Base-by-base conservation (phyloP, 1,139 yeast genomes). In the Magnusiomyces magnusii region DNA sequence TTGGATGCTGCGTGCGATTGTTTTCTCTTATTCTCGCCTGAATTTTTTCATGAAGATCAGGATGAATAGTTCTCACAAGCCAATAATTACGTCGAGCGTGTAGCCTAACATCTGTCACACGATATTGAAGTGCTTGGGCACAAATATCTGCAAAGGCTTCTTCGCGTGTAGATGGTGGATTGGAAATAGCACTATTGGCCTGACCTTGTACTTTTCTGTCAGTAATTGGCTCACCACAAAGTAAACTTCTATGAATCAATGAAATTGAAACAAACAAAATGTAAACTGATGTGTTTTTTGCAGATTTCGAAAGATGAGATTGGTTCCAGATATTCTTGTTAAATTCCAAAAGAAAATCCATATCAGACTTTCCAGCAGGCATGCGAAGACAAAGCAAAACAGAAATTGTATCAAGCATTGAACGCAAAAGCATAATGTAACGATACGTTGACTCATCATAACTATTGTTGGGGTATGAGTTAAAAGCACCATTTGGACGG, bases 361-460 rank as follows among this genome's bases (percentile, higher is more conserved):
- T 7, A 23, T 53, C 55, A n/a, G 36, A n/a, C 13, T 25, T 23
- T 10, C 55, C 55, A 27, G 34, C 39, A 27, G 55, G 55, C 27
- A 53, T 25, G 3, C 24, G 24, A 10, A 53, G 25, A 24, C 55
- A 53, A 3, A 53, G 50, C 42, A 53, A 21, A 5, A 42, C 51
- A 2, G 55, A 53, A n/a, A 53, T 42, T 5, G 27, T 53, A 19
- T 53, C 55, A 17, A 53, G 55, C 51, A 53, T 53, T 1, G 55
- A 42, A 5, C 55, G 15, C 51, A 53, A 31, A 27, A 53, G 55
- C 51, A 53, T 44, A 53, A 53, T 53, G 28, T 53, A 53, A 2
- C 55, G 50, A 27, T 53, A 53, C 10, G 55, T 53, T 2, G 55
- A 47, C 42, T 53, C 55, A n/a, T 53, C 55, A 31, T 53, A 53